phyloP scores from a whole-genome alignment of 495 filamentous ascomycete species.

The Podospora fimiseda region DNA sequence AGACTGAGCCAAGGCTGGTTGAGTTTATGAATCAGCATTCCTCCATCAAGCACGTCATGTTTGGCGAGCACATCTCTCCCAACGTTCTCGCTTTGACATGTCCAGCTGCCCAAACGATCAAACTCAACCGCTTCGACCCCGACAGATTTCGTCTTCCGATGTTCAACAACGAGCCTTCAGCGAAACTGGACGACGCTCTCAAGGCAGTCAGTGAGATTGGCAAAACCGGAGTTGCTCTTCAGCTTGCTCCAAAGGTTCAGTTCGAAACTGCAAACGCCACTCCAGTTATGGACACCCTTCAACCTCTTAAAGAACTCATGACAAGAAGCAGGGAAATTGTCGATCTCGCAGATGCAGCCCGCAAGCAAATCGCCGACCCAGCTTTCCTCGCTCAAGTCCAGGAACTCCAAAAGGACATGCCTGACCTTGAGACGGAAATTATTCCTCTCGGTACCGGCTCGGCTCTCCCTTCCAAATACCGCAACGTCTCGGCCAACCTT shows the following conservation, averaged over 20 bases:
- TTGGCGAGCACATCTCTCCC: slow-evolving; percentile 61
- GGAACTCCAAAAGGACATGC: slow-evolving; percentile 48
- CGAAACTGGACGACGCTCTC: slow-evolving; percentile 6
- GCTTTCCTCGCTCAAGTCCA: slow-evolving; percentile 34
- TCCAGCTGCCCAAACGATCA: slow-evolving; percentile 53
- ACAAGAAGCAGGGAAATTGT: slow-evolving; percentile 36
- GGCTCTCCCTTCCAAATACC: slow-evolving; percentile 79
- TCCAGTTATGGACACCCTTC: slow-evolving; percentile 47
- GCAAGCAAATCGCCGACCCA: slow-evolving; percentile 31
- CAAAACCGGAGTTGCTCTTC: slow-evolving; percentile 40
- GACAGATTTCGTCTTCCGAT: slow-evolving; percentile 61
- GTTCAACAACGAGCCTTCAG: slow-evolving; percentile 40
- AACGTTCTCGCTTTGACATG: slow-evolving; percentile 65
- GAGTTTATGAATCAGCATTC: slow-evolving; percentile 60
- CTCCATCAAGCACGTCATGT: slow-evolving; percentile 65
- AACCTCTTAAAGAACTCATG: slow-evolving; percentile 34
- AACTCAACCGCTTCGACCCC: slow-evolving; percentile 62
- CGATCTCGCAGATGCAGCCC: slow-evolving; percentile 44
- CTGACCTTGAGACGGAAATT: slow-evolving; percentile 69
- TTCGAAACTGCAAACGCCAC: slow-evolving; percentile 45
- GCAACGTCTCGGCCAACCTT: slow-evolving; percentile 88
- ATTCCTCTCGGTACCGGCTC: slow-evolving; percentile 87
- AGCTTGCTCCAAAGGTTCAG: slow-evolving; percentile 59
- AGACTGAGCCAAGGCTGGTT: slow-evolving; percentile 49
- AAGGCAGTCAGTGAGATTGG: slow-evolving; percentile 19